A percentile compares a stretch with the other conserved stretches of the same genome.
Evolutionary conservation across 805 yeast species (phyloP).

Genomic region (Maudiozyma serrabonitensis): DNA sequence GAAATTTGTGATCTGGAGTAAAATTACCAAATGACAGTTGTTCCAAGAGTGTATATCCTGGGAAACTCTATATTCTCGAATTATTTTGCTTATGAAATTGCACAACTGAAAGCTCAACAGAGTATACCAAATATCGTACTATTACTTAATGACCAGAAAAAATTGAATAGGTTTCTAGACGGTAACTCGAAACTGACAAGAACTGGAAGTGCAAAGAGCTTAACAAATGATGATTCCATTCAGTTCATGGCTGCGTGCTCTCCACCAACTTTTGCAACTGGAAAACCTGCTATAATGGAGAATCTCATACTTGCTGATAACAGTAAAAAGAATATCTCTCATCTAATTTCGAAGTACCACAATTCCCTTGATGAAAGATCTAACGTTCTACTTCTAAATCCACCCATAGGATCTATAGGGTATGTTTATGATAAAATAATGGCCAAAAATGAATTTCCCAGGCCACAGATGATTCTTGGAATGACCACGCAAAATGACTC

Average conservation of each 20-base stretch:
- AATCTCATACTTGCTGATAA: conserved; percentile 52
- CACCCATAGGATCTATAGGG: conserved; percentile 60
- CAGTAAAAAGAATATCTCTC: conserved; percentile 45
- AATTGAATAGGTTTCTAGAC: conserved; percentile 33
- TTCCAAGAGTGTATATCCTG: conserved; percentile 33
- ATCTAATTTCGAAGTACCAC: conserved; percentile 40
- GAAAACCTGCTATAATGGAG: conserved; percentile 29
- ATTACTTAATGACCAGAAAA: conserved; percentile 34
- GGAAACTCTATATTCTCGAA: conserved; percentile 35
- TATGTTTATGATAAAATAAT: conserved; percentile 41
- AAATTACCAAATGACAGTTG: conserved; percentile 10
- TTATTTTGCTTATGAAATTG: conserved; percentile 38
- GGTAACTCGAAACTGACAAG: conserved; percentile 32
- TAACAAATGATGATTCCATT: background rate
- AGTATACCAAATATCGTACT: conserved; percentile 33
- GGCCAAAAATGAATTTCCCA: conserved; percentile 31
- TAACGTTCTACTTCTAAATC: conserved; percentile 53
- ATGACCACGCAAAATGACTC: conserved; percentile 8
- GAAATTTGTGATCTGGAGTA: background rate
- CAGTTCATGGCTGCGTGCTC: conserved; percentile 28
- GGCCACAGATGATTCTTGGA: conserved; percentile 57
- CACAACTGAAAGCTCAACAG: conserved; percentile 31
- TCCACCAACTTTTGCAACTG: conserved; percentile 26
- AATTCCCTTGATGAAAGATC: conserved; percentile 36
- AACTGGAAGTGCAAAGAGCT: background rate